phyloP scores from a whole-genome alignment of 305 asterid species.

The Fraxinus nigra region DNA sequence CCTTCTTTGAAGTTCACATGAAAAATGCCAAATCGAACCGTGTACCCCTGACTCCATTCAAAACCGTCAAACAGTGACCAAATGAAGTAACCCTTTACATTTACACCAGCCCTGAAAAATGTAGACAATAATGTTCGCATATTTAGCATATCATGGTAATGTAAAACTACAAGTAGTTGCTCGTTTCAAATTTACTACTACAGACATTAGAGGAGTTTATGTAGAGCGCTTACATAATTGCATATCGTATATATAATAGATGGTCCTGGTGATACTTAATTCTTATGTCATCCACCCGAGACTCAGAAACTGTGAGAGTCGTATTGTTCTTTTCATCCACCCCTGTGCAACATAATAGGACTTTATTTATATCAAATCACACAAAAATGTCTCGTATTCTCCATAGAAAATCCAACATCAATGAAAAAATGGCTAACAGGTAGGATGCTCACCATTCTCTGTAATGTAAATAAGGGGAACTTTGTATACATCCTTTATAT shows the following conservation, averaged over 20 bases:
- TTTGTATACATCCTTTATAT: neutral
- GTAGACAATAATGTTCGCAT: neutral
- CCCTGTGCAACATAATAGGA: neutral
- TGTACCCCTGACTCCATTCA: slow-evolving; percentile 43
- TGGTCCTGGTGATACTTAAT: neutral
- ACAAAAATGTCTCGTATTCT: neutral
- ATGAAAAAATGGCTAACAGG: neutral
- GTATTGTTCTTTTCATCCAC: neutral
- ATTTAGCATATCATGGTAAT: neutral
- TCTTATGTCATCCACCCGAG: neutral
- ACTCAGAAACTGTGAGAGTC: neutral
- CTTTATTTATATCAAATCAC: neutral
- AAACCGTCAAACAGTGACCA: slow-evolving; percentile 47
- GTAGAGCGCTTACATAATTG: slow-evolving; percentile 12
- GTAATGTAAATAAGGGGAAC: slow-evolving; percentile 20
- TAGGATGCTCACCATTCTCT: slow-evolving; percentile 26
- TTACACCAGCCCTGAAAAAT: slow-evolving; percentile 23
- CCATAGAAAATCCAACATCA: neutral
- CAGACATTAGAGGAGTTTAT: neutral
- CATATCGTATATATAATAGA: slow-evolving; percentile 21
- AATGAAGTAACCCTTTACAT: slow-evolving; percentile 38
- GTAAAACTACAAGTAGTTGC: neutral
- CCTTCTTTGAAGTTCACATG: slow-evolving; percentile 36
- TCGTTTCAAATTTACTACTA: neutral
- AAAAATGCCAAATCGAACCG: slow-evolving; percentile 32